A percentile compares a stretch with the other conserved stretches of the same genome.
Conservation (phyloP, 2,329 filamentous ascomycete genomes). For the Xylariaceae sp. region DNA sequence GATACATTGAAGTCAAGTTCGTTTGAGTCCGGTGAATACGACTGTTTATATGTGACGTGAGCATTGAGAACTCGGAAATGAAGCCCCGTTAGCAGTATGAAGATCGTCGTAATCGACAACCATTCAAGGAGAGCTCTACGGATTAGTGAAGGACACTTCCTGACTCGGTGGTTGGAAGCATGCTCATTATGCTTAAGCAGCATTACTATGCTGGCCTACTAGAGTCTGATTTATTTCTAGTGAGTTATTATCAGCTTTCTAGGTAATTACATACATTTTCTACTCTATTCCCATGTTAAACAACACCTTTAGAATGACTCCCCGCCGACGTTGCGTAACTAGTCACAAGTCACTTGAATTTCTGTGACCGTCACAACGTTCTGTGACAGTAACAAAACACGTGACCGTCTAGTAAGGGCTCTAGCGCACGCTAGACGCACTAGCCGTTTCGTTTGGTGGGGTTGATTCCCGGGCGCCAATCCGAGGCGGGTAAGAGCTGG, state of each 20-base stretch:
- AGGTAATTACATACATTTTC: background rate
- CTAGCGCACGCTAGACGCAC: background rate
- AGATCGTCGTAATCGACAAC: background rate
- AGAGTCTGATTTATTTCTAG: too few species aligned
- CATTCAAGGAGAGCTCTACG: too few species aligned
- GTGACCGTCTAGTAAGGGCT: background rate
- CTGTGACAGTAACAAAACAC: background rate
- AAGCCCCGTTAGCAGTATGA: background rate
- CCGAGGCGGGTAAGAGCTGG: constrained; percentile 5
- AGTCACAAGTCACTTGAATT: background rate
- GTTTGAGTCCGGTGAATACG: background rate
- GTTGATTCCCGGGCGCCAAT: constrained; percentile 11
- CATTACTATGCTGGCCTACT: too few species aligned
- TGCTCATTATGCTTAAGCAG: too few species aligned
- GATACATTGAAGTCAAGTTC: constrained; percentile 8
- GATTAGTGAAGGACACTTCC: too few species aligned
- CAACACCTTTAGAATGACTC: background rate
- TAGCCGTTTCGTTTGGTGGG: background rate
- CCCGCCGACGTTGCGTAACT: background rate
- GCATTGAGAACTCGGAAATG: background rate
- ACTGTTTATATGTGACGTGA: background rate
- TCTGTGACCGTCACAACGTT: too few species aligned
- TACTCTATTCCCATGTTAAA: background rate
- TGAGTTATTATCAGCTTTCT: too few species aligned
- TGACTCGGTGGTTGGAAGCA: too few species aligned